Percentiles rank a stretch among this genome's conserved stretches.
These are phyloP conservation scores for Pelargonium nanum DNA, from an alignment of 345 rosid species.

Conservation along the genomic window DNA sequence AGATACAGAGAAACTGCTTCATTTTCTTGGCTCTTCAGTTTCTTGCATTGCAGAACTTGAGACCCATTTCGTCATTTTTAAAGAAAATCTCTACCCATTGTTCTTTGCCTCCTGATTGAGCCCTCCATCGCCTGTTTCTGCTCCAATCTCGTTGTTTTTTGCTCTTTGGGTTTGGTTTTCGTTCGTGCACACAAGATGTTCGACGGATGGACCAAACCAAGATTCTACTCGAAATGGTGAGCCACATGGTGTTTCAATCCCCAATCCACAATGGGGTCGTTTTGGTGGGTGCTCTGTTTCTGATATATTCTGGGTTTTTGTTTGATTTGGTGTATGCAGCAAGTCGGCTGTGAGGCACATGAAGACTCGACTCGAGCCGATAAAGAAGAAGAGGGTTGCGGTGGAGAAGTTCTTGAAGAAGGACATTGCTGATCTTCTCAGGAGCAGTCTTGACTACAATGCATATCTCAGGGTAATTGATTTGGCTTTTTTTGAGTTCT, in stretches of 20 bases:
- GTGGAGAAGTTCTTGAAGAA: slow-evolving; percentile 49
- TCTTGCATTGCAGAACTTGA: background rate
- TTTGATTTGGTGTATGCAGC: background rate
- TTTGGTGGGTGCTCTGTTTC: background rate
- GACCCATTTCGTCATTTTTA: background rate
- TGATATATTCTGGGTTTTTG: background rate
- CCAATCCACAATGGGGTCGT: background rate
- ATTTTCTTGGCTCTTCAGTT: background rate
- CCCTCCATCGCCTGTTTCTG: background rate
- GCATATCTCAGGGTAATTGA: slow-evolving; percentile 57
- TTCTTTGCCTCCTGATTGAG: background rate
- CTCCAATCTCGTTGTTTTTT: background rate
- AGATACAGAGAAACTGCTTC: background rate
- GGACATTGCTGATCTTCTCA: slow-evolving; percentile 64
- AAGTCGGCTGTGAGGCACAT: slow-evolving; percentile 36
- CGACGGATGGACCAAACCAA: background rate
- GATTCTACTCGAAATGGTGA: background rate
- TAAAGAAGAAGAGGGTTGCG: slow-evolving; percentile 52
- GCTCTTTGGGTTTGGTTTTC: background rate
- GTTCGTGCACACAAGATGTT: background rate
- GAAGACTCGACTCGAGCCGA: slow-evolving; percentile 40
- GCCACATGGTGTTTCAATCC: background rate
- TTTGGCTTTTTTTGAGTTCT: background rate
- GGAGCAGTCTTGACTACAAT: slow-evolving; percentile 36
- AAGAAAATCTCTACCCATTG: background rate